Evolutionary conservation across 2,329 filamentous ascomycete species (phyloP).

Genomic region (Cladorrhinum sp.): DNA sequence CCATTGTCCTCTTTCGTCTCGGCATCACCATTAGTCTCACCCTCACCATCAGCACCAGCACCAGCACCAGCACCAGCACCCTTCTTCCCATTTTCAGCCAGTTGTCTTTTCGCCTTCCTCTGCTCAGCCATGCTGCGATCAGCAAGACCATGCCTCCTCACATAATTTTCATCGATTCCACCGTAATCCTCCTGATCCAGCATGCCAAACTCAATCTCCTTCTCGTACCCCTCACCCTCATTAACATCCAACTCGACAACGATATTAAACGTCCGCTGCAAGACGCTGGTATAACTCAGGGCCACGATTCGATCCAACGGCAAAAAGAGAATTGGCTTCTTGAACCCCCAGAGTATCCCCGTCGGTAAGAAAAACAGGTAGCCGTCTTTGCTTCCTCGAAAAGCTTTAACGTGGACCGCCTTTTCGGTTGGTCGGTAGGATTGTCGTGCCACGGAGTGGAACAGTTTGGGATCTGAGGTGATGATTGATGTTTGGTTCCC

Average conservation of each 20-base stretch:
- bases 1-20: slow-evolving; percentile 37
- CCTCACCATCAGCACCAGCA: slow-evolving; percentile 27
- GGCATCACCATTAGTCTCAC: slow-evolving; percentile 29
- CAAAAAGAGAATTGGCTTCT: slow-evolving; percentile 65
- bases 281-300: slow-evolving; percentile 64
- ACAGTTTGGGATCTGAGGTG: slow-evolving; percentile 52
- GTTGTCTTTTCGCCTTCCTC: slow-evolving; percentile 60
- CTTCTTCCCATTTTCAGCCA: slow-evolving; percentile 57
- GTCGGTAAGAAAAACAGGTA: slow-evolving; percentile 65
- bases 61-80: slow-evolving; percentile 29
- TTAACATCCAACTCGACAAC: slow-evolving; percentile 56
- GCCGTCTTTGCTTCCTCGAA: slow-evolving; percentile 66
- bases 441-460: slow-evolving; percentile 56
- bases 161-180: slow-evolving; percentile 61
- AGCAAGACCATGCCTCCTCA: slow-evolving; percentile 59
- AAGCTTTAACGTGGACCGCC: slow-evolving; percentile 64
- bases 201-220: slow-evolving; percentile 68
- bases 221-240: slow-evolving; percentile 45
- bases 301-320: slow-evolving; percentile 59
- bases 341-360: slow-evolving; percentile 68
- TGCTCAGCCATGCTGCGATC: slow-evolving; percentile 68
- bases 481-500: slow-evolving; percentile 49
- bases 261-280: slow-evolving; percentile 68
- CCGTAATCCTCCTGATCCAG: slow-evolving; percentile 66
- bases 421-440: slow-evolving; percentile 58